Conservation (phyloP, 768 basidiomycete species). For the Mycena galopus region DNA sequence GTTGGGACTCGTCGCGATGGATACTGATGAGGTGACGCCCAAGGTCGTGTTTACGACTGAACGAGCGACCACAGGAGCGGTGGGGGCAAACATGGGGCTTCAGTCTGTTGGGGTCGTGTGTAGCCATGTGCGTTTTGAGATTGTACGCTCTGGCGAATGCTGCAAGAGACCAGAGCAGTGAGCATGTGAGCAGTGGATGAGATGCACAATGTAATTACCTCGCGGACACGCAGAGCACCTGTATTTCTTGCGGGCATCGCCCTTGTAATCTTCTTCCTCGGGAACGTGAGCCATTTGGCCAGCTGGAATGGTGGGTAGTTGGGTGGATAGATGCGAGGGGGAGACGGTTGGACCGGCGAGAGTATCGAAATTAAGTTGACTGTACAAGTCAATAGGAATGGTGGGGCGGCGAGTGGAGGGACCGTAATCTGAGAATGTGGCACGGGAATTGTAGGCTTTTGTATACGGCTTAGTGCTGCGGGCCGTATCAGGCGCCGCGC, state of each 20-base stretch:
- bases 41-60: slow-evolving; percentile 94
- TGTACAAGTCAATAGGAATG: slow-evolving; percentile 61
- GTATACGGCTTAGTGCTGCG: slow-evolving; percentile 48
- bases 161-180: slow-evolving; percentile 43
- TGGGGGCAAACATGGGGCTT: slow-evolving; percentile 94
- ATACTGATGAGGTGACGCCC: slow-evolving; percentile 91
- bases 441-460: slow-evolving; percentile 56
- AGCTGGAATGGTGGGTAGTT: slow-evolving; percentile 61
- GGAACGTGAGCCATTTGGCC: slow-evolving; percentile 55
- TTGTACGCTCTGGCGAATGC: slow-evolving; percentile 96
- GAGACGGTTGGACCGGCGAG: slow-evolving; percentile 64
- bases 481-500: slow-evolving; percentile 49
- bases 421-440: slow-evolving; percentile 79
- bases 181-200: slow-evolving; percentile 13
- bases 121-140: slow-evolving; percentile 94
- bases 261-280: slow-evolving; percentile 63
- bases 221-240: slow-evolving; percentile 81
- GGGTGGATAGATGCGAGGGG: slow-evolving; percentile 67
- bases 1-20: slow-evolving; percentile 69
- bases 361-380: slow-evolving; percentile 63
- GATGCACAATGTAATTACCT: slow-evolving; percentile 55
- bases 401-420: slow-evolving; percentile 62
- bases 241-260: slow-evolving; percentile 80
- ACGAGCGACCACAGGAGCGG: slow-evolving; percentile 87
- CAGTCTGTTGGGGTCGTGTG: slow-evolving; percentile 91